Evolutionary conservation across 495 filamentous ascomycete genomes (phyloP), one percentile per base, ranked within the genome.

Genomic region (Hypomontagnella submonticulosa): DNA sequence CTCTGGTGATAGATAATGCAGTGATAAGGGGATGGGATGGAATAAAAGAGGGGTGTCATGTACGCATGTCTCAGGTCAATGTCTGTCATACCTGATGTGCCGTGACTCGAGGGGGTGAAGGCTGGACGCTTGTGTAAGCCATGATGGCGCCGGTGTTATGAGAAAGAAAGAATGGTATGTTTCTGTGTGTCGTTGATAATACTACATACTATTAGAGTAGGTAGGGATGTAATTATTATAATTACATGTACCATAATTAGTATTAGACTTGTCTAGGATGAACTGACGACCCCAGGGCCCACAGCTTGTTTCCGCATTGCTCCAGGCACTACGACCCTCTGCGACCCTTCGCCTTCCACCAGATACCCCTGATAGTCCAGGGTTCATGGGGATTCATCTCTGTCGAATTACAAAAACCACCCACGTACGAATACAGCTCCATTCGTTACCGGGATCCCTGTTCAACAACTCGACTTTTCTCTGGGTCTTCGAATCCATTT

Each of bases 371-470:
- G 59, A 50, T 32, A 59, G 60, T 60, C 59, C 60, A 34, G 60
- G 27, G 36, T 34, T 19, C 30, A 36, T 49, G 58, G 43, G 23
- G 19, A 46, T 52, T 69, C 60, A 63, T 63, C 54, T 69, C 41
- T 46, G 60, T 63, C 33, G 60, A 69, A 69, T 69, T 69, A 69
- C 60, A 60, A 69, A 68, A 58, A 69, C 48, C 60, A 63, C 59
- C 66, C 43, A 56, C 36, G 36, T 60, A 56, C 19, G 55, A 58
- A 43, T 19, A 63, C 42, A 58, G 66, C 54, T 69, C 66, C 66
- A 69, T 69, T 59, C 60, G 56, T 59, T 50, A 37, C 30, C 27
- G 11, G 32, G 30, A 50, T 43, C 66, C 66, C 66, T 69, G 59
- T 42, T 57, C 38, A 56, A 33, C 61, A 42, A 27, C 50, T 63